Evolutionary conservation across 1,284 basidiomycete genomes (phyloP), one percentile per base, ranked within the genome.

Genomic region (Volvariella surrecta): DNA sequence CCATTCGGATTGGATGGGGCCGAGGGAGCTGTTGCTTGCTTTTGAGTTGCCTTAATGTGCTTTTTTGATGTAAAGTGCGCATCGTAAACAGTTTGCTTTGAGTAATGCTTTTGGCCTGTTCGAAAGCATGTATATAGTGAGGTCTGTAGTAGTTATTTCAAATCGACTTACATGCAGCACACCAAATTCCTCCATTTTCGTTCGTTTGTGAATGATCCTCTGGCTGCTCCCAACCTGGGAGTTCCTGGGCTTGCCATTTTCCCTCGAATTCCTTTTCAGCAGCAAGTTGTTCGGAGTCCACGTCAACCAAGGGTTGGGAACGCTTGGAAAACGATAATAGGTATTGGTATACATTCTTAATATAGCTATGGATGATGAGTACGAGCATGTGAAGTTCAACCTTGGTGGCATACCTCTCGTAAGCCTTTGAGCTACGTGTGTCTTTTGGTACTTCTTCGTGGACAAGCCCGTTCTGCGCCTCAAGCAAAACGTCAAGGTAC

Each of bases 61-160:
- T 93, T 97, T 63, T 91, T 93, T 21, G 92, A 95, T 7, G 81
- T 89, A 39, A 99, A 67, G 60, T 99, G 96, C 3, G 92, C 94
- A 55, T 97, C 91, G 62, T 94, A 99, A 3, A 99, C 96, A 0
- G 95, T 97, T 62, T 97, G 90, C 62, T 98, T 99, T 10, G 94
- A 80, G 62, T 98, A 99, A 49, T 76, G 72, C 58, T 94, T 93
- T 61, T 93, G 89, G 59, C 93, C 90, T 24, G 34, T 37, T n/a
- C 4, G 37, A 40, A 39, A 43, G 28, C 16, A 41, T 46, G 38
- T 45, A 44, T 44, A 37, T 37, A 22, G 19, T 40, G 45, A 39
- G 32, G 16, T 42, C 28, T 32, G 43, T 45, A 37, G 16, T 37
- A 19, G 48, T 45, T 49, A 49, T 10, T 45, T 45, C 45, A 28